Evolutionary conservation across 1,139 yeast genomes (phyloP).

Genomic region (Hyphopichia burtonii): DNA sequence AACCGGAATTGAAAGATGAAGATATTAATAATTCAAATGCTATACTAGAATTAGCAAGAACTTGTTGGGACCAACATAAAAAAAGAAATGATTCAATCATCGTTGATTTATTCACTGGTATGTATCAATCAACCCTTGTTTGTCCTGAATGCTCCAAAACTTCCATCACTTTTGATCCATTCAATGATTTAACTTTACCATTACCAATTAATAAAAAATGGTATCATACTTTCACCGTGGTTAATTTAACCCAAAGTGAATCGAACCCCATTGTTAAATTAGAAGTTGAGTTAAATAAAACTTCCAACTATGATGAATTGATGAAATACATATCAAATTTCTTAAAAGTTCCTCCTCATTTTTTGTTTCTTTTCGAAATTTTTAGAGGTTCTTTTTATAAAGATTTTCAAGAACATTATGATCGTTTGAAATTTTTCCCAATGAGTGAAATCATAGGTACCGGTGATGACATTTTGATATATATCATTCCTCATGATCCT

Average conservation of each 20-base stretch:
- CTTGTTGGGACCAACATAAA: conserved; percentile 81
- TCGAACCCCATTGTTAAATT: conserved; percentile 31
- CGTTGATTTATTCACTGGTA: conserved; percentile 82
- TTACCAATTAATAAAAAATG: conserved; percentile 77
- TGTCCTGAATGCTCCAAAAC: conserved; percentile 85
- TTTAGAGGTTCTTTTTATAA: conserved; percentile 69
- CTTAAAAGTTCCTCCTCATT: conserved; percentile 39
- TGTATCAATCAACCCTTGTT: conserved; percentile 83
- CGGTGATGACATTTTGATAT: conserved; percentile 65
- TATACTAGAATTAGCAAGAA: conserved; percentile 60
- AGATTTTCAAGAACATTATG: conserved; percentile 62
- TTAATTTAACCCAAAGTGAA: conserved; percentile 50
- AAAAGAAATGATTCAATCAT: conserved; percentile 83
- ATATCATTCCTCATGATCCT: conserved; percentile 56
- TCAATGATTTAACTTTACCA: conserved; percentile 86
- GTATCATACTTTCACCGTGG: conserved; percentile 63
- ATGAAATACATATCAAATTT: conserved; percentile 58
- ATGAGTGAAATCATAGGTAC: conserved; percentile 66
- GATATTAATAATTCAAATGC: conserved; percentile 56
- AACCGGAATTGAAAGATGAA: conserved; percentile 74
- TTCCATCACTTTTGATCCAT: conserved; percentile 92
- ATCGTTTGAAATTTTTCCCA: conserved; percentile 62
- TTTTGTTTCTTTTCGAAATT: conserved; percentile 66
- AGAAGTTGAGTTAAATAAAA: conserved; percentile 71
- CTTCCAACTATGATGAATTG: conserved; percentile 65